These are phyloP conservation scores for Tetrahymena borealis DNA, from an alignment of 73 alveolate species.

Conservation along the genomic window DNA sequence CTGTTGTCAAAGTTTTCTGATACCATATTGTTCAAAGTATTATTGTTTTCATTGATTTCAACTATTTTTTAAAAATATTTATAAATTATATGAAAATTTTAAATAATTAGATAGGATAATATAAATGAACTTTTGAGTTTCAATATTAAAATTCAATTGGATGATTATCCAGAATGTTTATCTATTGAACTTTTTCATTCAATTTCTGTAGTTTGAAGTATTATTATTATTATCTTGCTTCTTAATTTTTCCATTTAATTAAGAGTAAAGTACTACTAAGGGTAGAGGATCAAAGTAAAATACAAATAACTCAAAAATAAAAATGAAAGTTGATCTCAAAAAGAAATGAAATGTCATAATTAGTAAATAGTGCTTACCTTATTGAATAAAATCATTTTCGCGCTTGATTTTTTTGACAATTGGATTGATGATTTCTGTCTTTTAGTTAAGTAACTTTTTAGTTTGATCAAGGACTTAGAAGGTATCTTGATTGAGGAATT, in stretches of 20 bases:
- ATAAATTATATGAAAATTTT: too few relatives aligned
- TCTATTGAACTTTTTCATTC: too few relatives aligned
- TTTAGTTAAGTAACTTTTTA: neutral
- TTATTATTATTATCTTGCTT: too few relatives aligned
- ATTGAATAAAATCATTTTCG: neutral
- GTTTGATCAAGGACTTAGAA: neutral
- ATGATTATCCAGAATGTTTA: too few relatives aligned
- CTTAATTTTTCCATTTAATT: too few relatives aligned
- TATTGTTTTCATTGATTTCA: neutral
- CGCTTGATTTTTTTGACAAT: neutral
- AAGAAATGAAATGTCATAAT: neutral
- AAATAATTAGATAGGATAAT: too few relatives aligned
- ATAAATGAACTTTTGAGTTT: too few relatives aligned
- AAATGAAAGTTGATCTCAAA: neutral
- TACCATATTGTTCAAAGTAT: neutral
- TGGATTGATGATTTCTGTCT: neutral
- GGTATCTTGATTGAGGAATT: neutral
- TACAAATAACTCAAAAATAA: too few relatives aligned
- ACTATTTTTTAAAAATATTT: neutral
- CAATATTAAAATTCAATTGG: too few relatives aligned
- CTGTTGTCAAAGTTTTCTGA: neutral
- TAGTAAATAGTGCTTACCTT: neutral
- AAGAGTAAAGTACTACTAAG: too few relatives aligned
- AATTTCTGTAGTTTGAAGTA: too few relatives aligned
- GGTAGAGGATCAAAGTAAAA: too few relatives aligned